These are phyloP conservation scores for Sporothrix curviconia DNA, from an alignment of 2,329 filamentous ascomycete species.

Conservation along the genomic window DNA sequence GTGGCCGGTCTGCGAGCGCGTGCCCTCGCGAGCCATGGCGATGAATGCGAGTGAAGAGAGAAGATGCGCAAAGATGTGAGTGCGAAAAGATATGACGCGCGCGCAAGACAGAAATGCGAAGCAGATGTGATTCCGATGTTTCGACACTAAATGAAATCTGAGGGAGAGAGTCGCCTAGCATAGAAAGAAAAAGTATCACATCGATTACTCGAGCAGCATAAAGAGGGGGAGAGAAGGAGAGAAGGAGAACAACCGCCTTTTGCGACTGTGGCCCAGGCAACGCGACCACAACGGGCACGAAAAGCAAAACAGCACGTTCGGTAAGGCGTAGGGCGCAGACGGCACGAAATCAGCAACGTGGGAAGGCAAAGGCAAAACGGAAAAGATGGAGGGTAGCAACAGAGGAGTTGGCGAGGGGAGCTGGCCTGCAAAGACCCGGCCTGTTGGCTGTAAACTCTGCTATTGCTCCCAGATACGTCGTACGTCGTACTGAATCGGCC, in stretches of 20 bases:
- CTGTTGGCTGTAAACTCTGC: too few species aligned
- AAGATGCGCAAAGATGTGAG: neutral
- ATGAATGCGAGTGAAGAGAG: neutral
- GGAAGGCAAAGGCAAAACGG: too few species aligned
- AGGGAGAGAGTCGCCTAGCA: too few species aligned
- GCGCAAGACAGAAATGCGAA: neutral
- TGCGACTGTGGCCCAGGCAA: neutral
- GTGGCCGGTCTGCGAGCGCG: slow-evolving; percentile 46
- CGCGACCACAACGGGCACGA: too few species aligned
- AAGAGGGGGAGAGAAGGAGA: neutral
- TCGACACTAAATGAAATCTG: too few species aligned
- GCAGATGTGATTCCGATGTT: too few species aligned
- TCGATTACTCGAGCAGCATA: neutral
- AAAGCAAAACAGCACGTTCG: too few species aligned
- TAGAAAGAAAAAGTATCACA: neutral
- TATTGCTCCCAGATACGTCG: too few species aligned
- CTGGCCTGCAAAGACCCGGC: too few species aligned
- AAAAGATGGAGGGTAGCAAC: neutral
- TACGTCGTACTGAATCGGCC: too few species aligned
- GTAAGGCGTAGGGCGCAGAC: neutral
- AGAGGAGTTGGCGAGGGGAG: too few species aligned
- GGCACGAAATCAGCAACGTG: neutral
- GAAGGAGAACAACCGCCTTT: neutral
- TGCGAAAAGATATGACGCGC: neutral
- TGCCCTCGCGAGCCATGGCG: slow-evolving; percentile 44